phyloP scores from a whole-genome alignment of 345 rosid species.

The Gossypioides kirkii region DNA sequence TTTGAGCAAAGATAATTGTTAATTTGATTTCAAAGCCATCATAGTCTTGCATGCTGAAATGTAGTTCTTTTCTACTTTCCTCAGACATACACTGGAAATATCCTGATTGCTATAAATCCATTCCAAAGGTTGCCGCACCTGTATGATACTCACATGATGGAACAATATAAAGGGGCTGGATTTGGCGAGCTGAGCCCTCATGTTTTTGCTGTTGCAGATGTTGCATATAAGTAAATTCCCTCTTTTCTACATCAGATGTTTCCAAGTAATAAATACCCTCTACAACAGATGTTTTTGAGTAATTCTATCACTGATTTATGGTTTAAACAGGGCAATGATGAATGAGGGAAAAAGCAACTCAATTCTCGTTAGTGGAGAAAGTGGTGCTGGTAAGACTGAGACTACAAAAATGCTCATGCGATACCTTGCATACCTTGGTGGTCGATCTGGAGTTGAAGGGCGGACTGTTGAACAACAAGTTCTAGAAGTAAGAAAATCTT shows the following conservation, averaged over 20 bases:
- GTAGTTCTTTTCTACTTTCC: slow-evolving; percentile 13
- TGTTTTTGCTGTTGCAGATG: slow-evolving; percentile 98
- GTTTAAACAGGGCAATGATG: slow-evolving; percentile 76
- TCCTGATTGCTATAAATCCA: slow-evolving; percentile 95
- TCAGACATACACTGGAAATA: slow-evolving; percentile 98
- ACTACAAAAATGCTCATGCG: slow-evolving; percentile 99
- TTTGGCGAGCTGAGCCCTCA: slow-evolving; percentile 99
- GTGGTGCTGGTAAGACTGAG: slow-evolving; percentile 99
- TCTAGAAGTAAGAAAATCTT: slow-evolving; percentile 67
- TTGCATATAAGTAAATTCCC: slow-evolving; percentile 76
- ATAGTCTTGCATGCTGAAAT: slow-evolving; percentile 18
- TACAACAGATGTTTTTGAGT: slow-evolving; percentile 12
- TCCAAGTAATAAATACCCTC: slow-evolving; percentile 23
- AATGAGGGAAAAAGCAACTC: slow-evolving; percentile 98
- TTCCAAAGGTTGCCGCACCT: slow-evolving; percentile 98
- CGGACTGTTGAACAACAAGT: slow-evolving; percentile 99
- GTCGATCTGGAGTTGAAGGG: slow-evolving; percentile 98
- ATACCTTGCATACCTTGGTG: slow-evolving; percentile 96
- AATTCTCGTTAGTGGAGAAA: slow-evolving; percentile 99
- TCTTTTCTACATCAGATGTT: slow-evolving; percentile 13
- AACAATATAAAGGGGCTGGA: slow-evolving; percentile 95
- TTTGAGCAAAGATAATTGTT: slow-evolving; percentile 11
- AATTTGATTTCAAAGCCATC: not conserved
- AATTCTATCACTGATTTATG: slow-evolving; percentile 27
- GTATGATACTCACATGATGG: slow-evolving; percentile 99